Percentiles rank a stretch among this genome's conserved stretches.
These are phyloP conservation scores for Penicillium canariense DNA, from an alignment of 495 filamentous ascomycete species.

Conservation along the genomic window DNA sequence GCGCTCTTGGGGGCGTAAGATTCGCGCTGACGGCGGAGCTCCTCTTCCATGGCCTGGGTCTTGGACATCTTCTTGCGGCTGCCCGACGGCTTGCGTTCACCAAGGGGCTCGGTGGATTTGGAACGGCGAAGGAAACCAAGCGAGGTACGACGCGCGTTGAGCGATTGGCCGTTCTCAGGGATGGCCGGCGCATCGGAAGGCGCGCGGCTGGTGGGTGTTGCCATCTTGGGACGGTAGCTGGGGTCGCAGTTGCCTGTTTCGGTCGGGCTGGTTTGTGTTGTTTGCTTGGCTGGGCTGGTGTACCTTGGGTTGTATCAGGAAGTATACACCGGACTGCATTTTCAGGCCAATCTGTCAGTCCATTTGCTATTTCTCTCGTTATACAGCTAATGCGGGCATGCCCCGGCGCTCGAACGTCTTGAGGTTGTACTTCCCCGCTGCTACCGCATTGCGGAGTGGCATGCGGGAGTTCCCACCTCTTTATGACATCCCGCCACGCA, in stretches of 20 bases:
- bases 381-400: too few species aligned
- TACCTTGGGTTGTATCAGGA: neutral
- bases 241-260: neutral
- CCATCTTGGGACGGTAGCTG: slow-evolving; percentile 20
- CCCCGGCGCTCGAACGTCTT: too few species aligned
- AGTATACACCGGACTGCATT: neutral
- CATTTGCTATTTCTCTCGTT: too few species aligned
- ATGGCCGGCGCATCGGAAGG: slow-evolving; percentile 19
- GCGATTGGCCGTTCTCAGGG: slow-evolving; percentile 28
- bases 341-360: neutral
- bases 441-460: too few species aligned
- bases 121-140: slow-evolving; percentile 72
- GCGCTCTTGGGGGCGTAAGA: slow-evolving; percentile 66
- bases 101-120: slow-evolving; percentile 67
- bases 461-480: too few species aligned
- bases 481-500: slow-evolving; percentile 1
- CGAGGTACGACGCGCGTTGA: slow-evolving; percentile 39
- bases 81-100: slow-evolving; percentile 48
- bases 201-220: slow-evolving; percentile 20
- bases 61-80: slow-evolving; percentile 65
- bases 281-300: too few species aligned
- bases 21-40: slow-evolving; percentile 64
- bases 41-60: slow-evolving; percentile 58
- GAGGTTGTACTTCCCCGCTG: too few species aligned
- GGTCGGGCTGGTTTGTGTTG: neutral